Percentiles rank a stretch among this genome's conserved stretches.
Evolutionary conservation across 106 monocot species (phyloP).

Genomic region (Platanthera zijinensis): DNA sequence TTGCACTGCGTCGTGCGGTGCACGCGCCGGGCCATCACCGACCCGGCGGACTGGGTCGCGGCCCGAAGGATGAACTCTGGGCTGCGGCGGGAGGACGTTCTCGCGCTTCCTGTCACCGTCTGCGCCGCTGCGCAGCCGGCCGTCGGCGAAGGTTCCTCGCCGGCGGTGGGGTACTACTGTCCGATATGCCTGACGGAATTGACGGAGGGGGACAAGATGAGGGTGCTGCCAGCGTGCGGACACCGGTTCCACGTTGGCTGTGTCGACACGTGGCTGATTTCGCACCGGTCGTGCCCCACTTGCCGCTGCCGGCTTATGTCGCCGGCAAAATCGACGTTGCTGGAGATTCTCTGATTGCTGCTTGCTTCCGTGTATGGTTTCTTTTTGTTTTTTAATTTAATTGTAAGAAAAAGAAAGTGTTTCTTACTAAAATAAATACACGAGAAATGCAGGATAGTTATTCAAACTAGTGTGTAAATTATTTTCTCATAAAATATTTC

Average conservation of each 20-base stretch:
- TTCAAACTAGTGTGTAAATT: too few relatives aligned
- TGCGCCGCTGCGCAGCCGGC: not conserved
- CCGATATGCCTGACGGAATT: conserved; percentile 32
- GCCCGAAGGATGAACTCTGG: conserved; percentile 8
- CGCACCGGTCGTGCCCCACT: conserved; percentile 14
- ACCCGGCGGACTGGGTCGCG: conserved; percentile 13
- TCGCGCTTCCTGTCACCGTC: conserved; percentile 13
- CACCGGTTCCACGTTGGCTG: conserved; percentile 29
- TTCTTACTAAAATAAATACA: too few relatives aligned
- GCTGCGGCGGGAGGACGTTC: not conserved
- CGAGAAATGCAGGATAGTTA: too few relatives aligned
- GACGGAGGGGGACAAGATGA: conserved; percentile 13
- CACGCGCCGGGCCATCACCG: conserved; percentile 24
- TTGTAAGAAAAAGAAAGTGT: too few relatives aligned
- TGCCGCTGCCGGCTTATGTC: conserved; percentile 14
- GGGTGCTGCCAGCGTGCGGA: conserved; percentile 22
- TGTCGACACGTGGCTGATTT: conserved; percentile 22
- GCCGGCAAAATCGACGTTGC: not conserved
- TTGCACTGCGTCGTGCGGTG: conserved; percentile 23
- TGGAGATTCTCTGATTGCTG: not conserved
- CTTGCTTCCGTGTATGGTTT: not conserved
- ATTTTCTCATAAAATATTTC: too few relatives aligned
- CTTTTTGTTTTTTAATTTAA: not conserved
- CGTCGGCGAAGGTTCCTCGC: not conserved
- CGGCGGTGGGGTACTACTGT: conserved; percentile 4